Base-by-base conservation (phyloP, 2,329 filamentous ascomycete species). In the Blastomyces silverae region DNA sequence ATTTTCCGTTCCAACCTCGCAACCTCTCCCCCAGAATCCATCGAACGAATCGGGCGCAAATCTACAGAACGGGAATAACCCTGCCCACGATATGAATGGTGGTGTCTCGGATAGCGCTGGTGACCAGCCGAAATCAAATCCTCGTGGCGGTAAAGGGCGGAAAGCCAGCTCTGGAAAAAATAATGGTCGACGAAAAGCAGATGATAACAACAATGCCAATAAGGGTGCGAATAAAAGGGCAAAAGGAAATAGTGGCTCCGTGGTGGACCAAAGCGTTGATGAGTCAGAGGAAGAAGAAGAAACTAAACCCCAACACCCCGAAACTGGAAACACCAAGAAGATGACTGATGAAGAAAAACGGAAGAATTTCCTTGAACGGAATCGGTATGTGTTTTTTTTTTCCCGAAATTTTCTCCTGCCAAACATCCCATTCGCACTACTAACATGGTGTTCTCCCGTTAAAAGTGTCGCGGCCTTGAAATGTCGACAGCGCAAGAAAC, bases 341-440 rank as follows among this genome's bases (percentile, higher is more conserved):
- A 96, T 97, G 91, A 97, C 92, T 0, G 94, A 97, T 64, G 94
- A 97, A 73, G 94, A 99, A 80, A 99, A 99, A 82, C 85, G 94
- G 53, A 96, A 95, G 80, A 99, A 97, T 75, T 99, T 99, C 77
- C 82, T 99, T 2, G 94, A 99, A 74, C 85, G 94, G 37, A 99
- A 99, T 77, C 87, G 93, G 93, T 96, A 86, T 72, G 86, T 39
- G 13, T n/a, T 79, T 62, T 31, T 37, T 31, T 25, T 2, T 56
- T 61, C 28, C 10, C 65, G 25, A 70, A 77, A 76, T 66, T 31
- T 42, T 13, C 15, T n/a, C 39, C 31, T 53, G 42, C 60, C 48
- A 63, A 58, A 7, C 74, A 48, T 31, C 2, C 25, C 37, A 44
- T 2, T 31, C 42, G 17, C 20, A 22, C 25, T 2, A 10, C 34